Conservation (phyloP, 2,329 filamentous ascomycete species). For the Metarhizium sp. region DNA sequence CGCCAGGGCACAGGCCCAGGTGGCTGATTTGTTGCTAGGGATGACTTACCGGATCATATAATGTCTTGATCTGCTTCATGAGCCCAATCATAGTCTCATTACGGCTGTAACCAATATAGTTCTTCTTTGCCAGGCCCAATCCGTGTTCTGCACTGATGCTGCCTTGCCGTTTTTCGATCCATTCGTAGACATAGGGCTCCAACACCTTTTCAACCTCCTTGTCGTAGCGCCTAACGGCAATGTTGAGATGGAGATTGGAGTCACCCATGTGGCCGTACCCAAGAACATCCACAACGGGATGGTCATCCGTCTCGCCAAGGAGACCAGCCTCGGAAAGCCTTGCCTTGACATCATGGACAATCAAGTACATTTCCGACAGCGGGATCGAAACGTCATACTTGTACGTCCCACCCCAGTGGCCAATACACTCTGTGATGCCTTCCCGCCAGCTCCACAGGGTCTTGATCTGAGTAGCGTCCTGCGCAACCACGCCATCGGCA, state of each 20-base stretch:
- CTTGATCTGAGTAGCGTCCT: conserved; percentile 83
- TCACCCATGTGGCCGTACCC: conserved; percentile 99
- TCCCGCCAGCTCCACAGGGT: conserved; percentile 89
- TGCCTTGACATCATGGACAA: conserved; percentile 77
- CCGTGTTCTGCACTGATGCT: conserved; percentile 98
- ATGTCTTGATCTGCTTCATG: conserved; percentile 91
- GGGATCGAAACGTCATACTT: conserved; percentile 98
- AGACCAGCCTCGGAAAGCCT: conserved; percentile 66
- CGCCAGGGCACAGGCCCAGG: neutral
- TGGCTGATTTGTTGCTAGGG: neutral
- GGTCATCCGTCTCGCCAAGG: conserved; percentile 63
- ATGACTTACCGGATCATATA: conserved; percentile 81
- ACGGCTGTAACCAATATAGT: conserved; percentile 87
- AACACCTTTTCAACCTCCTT: conserved; percentile 77
- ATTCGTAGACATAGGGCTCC: conserved; percentile 96
- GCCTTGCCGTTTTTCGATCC: conserved; percentile 79
- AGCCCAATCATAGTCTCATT: conserved; percentile 77
- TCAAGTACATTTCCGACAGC: conserved; percentile 71
- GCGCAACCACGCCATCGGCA: conserved; percentile 79
- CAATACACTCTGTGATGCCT: conserved; percentile 80
- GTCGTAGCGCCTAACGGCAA: conserved; percentile 74
- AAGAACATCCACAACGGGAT: conserved; percentile 80
- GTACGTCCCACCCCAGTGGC: conserved; percentile 90
- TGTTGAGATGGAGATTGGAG: conserved; percentile 88
- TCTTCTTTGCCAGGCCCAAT: conserved; percentile 88